Evolutionary conservation across 768 basidiomycete genomes (phyloP).

Genomic region (Leccinellum luteum): DNA sequence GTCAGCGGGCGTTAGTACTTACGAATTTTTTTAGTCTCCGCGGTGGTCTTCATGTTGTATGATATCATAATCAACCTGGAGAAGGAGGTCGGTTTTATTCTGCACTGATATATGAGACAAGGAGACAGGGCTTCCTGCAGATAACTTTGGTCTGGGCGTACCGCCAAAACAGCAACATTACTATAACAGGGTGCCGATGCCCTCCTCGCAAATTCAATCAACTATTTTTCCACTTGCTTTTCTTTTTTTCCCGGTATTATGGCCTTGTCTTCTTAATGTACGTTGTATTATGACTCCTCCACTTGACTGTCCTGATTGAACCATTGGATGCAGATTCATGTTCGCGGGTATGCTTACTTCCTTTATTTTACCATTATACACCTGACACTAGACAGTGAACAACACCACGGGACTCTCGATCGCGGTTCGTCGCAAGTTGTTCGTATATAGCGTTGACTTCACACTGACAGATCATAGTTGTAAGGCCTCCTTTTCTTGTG

Average conservation of each 20-base stretch:
- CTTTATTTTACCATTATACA: neutral
- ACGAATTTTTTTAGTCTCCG: conserved; percentile 11
- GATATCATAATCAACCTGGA: conserved; percentile 22
- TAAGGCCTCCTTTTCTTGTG: conserved; percentile 6
- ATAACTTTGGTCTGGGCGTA: conserved; percentile 18
- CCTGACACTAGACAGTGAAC: conserved; percentile 14
- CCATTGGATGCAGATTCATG: conserved; percentile 10
- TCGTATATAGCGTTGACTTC: neutral
- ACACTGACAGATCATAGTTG: conserved; percentile 14
- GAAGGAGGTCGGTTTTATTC: conserved; percentile 10
- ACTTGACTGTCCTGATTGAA: neutral
- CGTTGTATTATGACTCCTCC: neutral
- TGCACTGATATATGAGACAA: neutral
- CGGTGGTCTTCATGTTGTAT: conserved; percentile 16
- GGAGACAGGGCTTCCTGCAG: neutral
- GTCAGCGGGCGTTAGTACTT: neutral
- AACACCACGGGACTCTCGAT: conserved; percentile 19
- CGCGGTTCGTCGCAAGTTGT: conserved; percentile 7
- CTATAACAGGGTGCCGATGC: neutral
- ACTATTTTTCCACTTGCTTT: conserved; percentile 13
- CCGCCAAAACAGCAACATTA: neutral
- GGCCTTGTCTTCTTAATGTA: conserved; percentile 23
- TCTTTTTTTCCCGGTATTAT: conserved; percentile 25
- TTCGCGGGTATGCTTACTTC: conserved; percentile 15
- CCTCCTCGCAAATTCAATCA: conserved; percentile 1